phyloP scores from a whole-genome alignment of 2,329 filamentous ascomycete genomes.

The Phyllachora maydis region DNA sequence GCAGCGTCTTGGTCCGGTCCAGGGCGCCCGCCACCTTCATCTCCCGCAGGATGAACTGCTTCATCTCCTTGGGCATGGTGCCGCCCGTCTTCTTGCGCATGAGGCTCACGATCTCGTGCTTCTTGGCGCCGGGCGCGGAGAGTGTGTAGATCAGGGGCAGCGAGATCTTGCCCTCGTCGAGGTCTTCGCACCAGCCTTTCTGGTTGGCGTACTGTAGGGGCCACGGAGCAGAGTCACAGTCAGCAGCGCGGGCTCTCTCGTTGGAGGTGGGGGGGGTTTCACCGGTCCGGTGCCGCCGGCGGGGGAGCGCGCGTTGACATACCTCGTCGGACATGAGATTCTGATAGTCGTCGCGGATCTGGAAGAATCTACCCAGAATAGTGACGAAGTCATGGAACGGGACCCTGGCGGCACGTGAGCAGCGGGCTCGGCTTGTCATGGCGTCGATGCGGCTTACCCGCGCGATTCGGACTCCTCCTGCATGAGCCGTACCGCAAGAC shows the following conservation, averaged over 20 bases:
- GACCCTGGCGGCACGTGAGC: too few relatives aligned
- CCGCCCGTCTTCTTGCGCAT: slow-evolving; percentile 1
- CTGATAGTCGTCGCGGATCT: slow-evolving; percentile 13
- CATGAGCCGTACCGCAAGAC: slow-evolving; percentile 4
- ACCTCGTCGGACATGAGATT: slow-evolving; percentile 9
- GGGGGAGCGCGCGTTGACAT: too few relatives aligned
- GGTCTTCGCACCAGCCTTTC: slow-evolving; percentile 19
- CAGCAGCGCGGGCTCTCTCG: too few relatives aligned
- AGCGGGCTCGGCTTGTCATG: too few relatives aligned
- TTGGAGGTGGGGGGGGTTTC: too few relatives aligned
- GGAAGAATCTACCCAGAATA: slow-evolving; percentile 11
- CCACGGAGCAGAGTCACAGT: too few relatives aligned
- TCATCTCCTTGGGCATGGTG: slow-evolving; percentile 2
- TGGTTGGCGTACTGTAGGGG: slow-evolving; percentile 14
- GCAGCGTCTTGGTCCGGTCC: slow-evolving; percentile 1
- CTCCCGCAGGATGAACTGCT: slow-evolving; percentile 2
- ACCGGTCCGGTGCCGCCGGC: too few relatives aligned
- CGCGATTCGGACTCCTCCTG: background rate
- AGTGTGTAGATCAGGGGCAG: slow-evolving; percentile 10
- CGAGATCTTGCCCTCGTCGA: slow-evolving; percentile 20
- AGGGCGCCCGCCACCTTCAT: slow-evolving; percentile 2
- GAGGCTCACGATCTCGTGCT: slow-evolving; percentile 1
- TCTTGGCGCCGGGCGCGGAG: background rate
- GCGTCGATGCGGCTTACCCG: too few relatives aligned
- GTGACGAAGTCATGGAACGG: slow-evolving; percentile 1